Evolutionary conservation across 1,139 yeast species (phyloP).

Genomic region (Debaryomyces coudertii): DNA sequence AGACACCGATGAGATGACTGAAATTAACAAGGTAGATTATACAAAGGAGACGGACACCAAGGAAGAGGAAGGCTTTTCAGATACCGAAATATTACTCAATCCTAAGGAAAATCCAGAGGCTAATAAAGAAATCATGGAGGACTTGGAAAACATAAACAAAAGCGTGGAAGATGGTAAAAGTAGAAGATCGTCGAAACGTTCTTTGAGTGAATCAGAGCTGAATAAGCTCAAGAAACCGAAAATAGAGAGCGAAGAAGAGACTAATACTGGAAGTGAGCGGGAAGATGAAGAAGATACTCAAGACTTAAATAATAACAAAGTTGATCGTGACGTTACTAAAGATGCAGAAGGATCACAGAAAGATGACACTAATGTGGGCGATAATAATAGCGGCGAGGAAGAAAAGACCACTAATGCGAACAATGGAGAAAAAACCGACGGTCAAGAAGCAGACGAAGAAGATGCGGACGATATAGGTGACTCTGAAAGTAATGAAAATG

Average conservation of each 20-base stretch:
- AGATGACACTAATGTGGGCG: constrained; percentile 16
- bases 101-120: constrained; percentile 13
- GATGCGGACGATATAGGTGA: constrained; percentile 25
- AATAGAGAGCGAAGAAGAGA: constrained; percentile 16
- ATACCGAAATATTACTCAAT: constrained; percentile 8
- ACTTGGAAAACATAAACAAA: constrained; percentile 9
- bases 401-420: constrained; percentile 18
- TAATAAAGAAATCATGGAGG: constrained; percentile 10
- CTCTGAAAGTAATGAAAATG: constrained; percentile 36
- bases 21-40: neutral
- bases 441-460: constrained; percentile 21
- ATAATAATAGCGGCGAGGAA: constrained; percentile 13
- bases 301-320: constrained; percentile 2
- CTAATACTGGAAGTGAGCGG: constrained; percentile 16
- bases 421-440: constrained; percentile 20
- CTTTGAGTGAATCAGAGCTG: constrained; percentile 10
- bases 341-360: constrained; percentile 15
- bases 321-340: constrained; percentile 11
- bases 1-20: neutral
- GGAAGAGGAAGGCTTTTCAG: constrained; percentile 9
- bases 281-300: constrained; percentile 10
- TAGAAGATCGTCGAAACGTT: constrained; percentile 4
- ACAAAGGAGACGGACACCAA: constrained; percentile 3
- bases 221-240: constrained; percentile 14
- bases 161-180: constrained; percentile 5